Base-by-base conservation (phyloP, 345 rosid species). In the Salix udensis region DNA sequence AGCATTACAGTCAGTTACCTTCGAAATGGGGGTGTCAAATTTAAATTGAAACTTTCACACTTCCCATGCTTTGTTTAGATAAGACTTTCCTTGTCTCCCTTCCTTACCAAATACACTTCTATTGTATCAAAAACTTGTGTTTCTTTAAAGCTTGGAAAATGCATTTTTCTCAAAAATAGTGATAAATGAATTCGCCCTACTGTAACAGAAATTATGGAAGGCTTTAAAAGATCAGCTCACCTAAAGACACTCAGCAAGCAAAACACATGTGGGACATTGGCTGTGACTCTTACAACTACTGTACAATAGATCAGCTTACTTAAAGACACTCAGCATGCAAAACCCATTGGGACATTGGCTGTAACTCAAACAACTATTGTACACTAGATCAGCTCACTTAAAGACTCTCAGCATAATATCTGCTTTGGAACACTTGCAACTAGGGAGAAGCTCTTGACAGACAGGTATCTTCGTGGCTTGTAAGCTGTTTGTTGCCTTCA, bases 121-220 rank as follows among this genome's bases (percentile, higher is more conserved):
- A 9, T 40, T 40, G 19, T 60, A 31, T 24, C 19, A 36, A 36
- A n/a, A 6, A n/a, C 6, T 3, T 30, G 34, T 58, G 61, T 65
- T 61, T 46, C 19, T 28, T 30, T 65, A 18, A 53, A 53, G 48
- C 18, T 6, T 39, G 37, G 19, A 42, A 46, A 23, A 34, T 23
- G 37, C 14, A 23, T 44, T 58, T 34, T 70, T 61, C 53, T 53
- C 7, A 11, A 40, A 18, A n/a, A 12, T 19, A 24, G 18, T 3
- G 30, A 34, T 16, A 21, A 9, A 48, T 21, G 55, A 19, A 23
- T 14, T 86, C 94, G 91, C 83, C 99, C 99, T 80, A 95, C 98
- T 71, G 99, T 93, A 68, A 93, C 99, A 18, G 97, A 96, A 81
- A 93, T 96, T 69, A 92, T 96, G 98, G 97, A 97, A 55, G 98